Base-by-base conservation (phyloP, 176 grass and related monocot species). In the Themeda triandra region DNA sequence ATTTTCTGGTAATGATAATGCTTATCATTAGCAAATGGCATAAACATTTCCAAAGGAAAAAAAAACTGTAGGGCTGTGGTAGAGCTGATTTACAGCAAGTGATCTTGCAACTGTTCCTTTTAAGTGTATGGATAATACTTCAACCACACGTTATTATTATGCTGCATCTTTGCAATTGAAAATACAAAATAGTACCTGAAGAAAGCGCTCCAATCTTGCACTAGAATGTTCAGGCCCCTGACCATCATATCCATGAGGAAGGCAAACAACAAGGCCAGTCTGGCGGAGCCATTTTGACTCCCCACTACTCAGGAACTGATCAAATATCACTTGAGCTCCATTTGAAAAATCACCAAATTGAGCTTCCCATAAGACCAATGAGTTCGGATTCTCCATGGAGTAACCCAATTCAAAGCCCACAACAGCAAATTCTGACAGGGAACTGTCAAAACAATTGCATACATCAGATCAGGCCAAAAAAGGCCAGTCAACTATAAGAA, bases 191-290 rank as follows among this genome's bases (percentile, higher is more conserved):
- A 21, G 33, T 92, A 99, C 97, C 97, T 99, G 97, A 85, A 99
- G 97, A 77, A 99, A 99, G 54, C 97, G 93, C 64, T 99, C 97
- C 74, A 99, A 70, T 69, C 97, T 91, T 69, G 93, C 88, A 86
- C 97, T 99, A 69, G 97, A 99, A 85, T 99, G 93, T 83, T 99
- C 97, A 80, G 97, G 97, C 35, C 97, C 97, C 84, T 99, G 93
- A 82, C 97, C 93, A 71, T 99, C 97, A 86, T 99, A 99, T 44
- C 93, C 97, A 63, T 99, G 96, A 65, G 97, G 96, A 85, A 99
- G 87, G 75, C 92, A 88, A 68, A 96, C 71, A 4, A 99, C 93
- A 76, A 96, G 93, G 19, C 96, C 93, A 11, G 77, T 96, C 75
- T 99, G 93, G 18, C 97, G 91, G 54, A 99, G 87, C 96, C 96